Base-by-base conservation (phyloP, 2,329 filamentous ascomycete genomes). In the Fusarium secorum region DNA sequence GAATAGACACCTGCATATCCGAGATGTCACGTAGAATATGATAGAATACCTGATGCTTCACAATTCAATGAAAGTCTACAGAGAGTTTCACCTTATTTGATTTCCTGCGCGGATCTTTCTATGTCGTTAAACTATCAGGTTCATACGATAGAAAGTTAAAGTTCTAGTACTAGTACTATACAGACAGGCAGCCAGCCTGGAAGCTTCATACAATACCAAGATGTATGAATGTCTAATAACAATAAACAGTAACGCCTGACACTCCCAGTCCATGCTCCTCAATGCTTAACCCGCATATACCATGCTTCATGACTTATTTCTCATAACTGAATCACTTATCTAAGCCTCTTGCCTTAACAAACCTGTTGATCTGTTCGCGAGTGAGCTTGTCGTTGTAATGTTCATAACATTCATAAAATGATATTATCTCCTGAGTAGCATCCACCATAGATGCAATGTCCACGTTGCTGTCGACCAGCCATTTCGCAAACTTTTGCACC, bases 361-460 rank as follows among this genome's bases (percentile, higher is more conserved):
- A 89, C 15, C 87, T 81, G 62, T 85, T 87, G 59, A 90, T 85
- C 74, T 88, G 86, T 76, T 89, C 88, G 53, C 85, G 79, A 4
- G 86, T 87, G 41, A 85, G 80, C 75, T 89, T 89, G 58, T 89
- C 88, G 68, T 88, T 88, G 72, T 88, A 89, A 72, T 87, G 84
- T 76, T 89, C 88, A 54, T 88, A 84, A 66, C 83, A 88, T 77
- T 97, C 93, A 78, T 97, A 97, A 70, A 97, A 88, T 7, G 93
- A 95, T 57, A 98, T 93, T 68, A 97, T 87, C 82, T 97, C 95
- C 81, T 98, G 95, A 1, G 93, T 95, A 76, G 92, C 94, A 80
- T 97, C 93, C 54, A 97, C 91, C 79, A 97, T 91, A 35, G 90
- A 91, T 71, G 93, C 89, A 76, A 97, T 92, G 75, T 97, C 93